These are phyloP conservation scores for Monilinia polystroma DNA, from an alignment of 2,329 filamentous ascomycete species.

Conservation along the genomic window DNA sequence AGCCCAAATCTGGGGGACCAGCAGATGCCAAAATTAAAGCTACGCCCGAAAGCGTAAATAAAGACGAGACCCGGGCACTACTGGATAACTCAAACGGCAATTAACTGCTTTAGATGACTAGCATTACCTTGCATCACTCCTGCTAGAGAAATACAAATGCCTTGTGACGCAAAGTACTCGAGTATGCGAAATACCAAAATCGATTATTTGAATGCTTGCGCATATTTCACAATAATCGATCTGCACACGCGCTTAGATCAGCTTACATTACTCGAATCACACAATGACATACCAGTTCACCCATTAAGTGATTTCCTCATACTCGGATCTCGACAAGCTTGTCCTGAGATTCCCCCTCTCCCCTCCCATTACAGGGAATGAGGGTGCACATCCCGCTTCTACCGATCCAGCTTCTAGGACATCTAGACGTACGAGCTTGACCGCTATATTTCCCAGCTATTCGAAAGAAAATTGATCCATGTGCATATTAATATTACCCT, in stretches of 20 bases:
- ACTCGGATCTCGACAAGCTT: neutral
- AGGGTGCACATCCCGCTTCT: neutral
- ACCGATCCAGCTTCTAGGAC: neutral
- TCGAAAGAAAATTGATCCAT: neutral
- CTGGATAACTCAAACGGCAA: conserved; percentile 5
- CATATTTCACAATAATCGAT: conserved; percentile 7
- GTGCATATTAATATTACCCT: neutral
- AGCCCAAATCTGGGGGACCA: conserved; percentile 22
- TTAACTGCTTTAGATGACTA: conserved; percentile 19
- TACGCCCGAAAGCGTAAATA: conserved; percentile 32
- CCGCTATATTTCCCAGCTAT: conserved; percentile 19
- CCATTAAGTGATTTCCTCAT: neutral
- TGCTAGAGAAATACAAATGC: conserved; percentile 6
- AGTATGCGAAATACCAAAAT: conserved; percentile 3
- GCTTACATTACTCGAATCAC: conserved; percentile 12
- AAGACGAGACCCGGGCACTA: conserved; percentile 30
- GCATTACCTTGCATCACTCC: conserved; percentile 1
- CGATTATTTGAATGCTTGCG: conserved; percentile 10
- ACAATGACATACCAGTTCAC: neutral
- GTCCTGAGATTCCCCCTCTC: neutral
- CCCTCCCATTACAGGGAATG: neutral
- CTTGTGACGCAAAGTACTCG: conserved; percentile 13
- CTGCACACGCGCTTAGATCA: conserved; percentile 21
- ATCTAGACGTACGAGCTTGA: conserved; percentile 14
- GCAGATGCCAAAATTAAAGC: conserved; percentile 25